Evolutionary conservation across 2,329 filamentous ascomycete species (phyloP), one percentile per base, ranked within the genome.

Genomic region (Gnomoniopsis sp.): DNA sequence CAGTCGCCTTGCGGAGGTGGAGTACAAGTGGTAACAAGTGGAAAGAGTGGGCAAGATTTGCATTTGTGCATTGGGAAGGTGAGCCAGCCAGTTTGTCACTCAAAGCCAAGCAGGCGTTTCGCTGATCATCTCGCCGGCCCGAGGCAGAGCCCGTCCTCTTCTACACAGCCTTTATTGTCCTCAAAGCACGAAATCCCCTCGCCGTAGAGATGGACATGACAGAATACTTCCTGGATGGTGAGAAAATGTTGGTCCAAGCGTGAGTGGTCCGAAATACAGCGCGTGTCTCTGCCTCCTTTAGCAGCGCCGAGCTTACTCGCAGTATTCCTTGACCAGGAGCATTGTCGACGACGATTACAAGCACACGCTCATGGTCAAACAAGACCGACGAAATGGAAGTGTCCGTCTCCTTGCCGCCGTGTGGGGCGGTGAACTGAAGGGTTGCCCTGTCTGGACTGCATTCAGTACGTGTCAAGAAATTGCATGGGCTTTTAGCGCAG

Each of bases 1-100:
- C 75, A 0, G 70, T 87, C 11, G 71, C 77, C 34, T 73, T 87
- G 48, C 77, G 77, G 49, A 74, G 79, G 53, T 86, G 82, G 81
- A 83, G 78, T 64, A 62, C 65, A 0, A 68, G 68, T 0, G 75
- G 76, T 46, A 67, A 71, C 11, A 70, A 74, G 43, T 68, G 75
- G 57, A 85, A 79, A 64, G 65, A 75, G 1, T 87, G 84, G 84
- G 80, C 80, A 1, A 75, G 71, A 3, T 68, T 87, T 6, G 80
- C 75, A 59, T 87, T 87, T 61, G 69, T 79, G 57, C 85, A 82
- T 1, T 87, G 82, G 82, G 84, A 87, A 75, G 82, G 83, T 84
- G 65, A 58, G 75, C 15, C 15, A 19, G 8, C 19, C 3, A 17
- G 3, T 44, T n/a, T 4, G 41, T 44, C 4, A 19, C 41, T n/a